These are phyloP conservation scores for Kuraishia borneana DNA, from an alignment of 805 yeast species.

Conservation along the genomic window DNA sequence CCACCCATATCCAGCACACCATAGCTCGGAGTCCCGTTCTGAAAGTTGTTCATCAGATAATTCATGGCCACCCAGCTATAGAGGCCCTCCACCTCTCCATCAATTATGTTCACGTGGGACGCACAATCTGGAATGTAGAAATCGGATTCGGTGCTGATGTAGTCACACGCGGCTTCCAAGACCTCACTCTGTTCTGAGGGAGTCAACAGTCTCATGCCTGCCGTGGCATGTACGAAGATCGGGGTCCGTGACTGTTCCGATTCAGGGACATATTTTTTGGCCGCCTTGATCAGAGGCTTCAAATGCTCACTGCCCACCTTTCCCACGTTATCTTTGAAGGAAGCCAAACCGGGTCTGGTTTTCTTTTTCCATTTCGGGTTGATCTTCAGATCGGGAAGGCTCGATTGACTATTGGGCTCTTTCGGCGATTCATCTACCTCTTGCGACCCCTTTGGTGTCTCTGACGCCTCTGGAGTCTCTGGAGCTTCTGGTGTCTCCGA, in stretches of 20 bases:
- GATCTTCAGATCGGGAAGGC: conserved; percentile 21
- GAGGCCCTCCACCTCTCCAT: conserved; percentile 57
- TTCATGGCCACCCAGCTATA: conserved; percentile 61
- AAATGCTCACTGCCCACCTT: conserved; percentile 43
- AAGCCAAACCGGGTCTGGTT: conserved; percentile 47
- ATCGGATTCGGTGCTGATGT: conserved; percentile 31
- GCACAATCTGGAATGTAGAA: conserved; percentile 52
- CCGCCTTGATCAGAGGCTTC: conserved; percentile 32
- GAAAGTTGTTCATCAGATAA: conserved; percentile 35
- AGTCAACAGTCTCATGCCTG: conserved; percentile 49
- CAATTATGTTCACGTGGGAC: conserved; percentile 46
- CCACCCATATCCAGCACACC: conserved; percentile 59
- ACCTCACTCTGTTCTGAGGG: conserved; percentile 35
- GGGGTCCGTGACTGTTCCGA: conserved; percentile 57
- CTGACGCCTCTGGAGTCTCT: neutral
- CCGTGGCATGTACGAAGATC: conserved; percentile 58
- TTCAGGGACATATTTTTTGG: conserved; percentile 42
- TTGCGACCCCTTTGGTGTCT: neutral
- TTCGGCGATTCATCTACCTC: conserved; percentile 16
- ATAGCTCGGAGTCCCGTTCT: conserved; percentile 28
- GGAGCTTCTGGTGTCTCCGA: conserved; percentile 20
- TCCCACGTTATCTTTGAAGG: conserved; percentile 34
- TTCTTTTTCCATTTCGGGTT: conserved; percentile 36
- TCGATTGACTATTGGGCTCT: conserved; percentile 17
- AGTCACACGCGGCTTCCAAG: conserved; percentile 35